These are phyloP conservation scores for Phytopythium aichiense DNA, from an alignment of 352 stramenopile genomes.

Conservation along the genomic window DNA sequence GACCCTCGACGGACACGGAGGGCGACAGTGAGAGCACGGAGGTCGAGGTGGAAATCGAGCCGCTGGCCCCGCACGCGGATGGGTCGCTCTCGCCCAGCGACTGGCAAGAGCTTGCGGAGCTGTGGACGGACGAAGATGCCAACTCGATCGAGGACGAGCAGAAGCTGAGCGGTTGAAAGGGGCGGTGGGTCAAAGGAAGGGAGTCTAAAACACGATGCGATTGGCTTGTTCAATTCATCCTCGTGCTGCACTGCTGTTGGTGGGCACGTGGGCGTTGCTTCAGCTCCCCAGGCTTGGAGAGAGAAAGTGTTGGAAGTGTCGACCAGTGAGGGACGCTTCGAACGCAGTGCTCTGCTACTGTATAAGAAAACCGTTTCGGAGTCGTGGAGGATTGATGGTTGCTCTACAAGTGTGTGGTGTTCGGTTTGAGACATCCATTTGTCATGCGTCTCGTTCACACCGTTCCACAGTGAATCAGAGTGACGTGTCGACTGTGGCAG, in stretches of 20 bases:
- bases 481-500: neutral
- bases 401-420: neutral
- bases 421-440: neutral
- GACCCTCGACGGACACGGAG: neutral
- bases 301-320: no score
- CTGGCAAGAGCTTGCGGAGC: conserved; percentile 1
- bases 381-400: neutral
- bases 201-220: neutral
- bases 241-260: no score
- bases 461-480: neutral
- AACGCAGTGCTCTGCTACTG: neutral
- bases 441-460: neutral
- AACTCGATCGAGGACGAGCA: neutral
- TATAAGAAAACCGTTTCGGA: neutral
- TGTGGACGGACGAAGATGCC: neutral
- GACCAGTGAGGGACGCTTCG: no score
- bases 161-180: neutral
- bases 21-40: no score
- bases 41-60: neutral
- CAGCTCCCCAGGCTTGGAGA: no score
- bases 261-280: no score
- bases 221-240: neutral
- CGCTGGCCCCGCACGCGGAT: neutral
- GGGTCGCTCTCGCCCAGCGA: conserved; percentile 1
- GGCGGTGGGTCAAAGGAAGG: neutral